Percentiles rank a stretch among this genome's conserved stretches.
Evolutionary conservation across 164 flowering plant genomes (phyloP).

Genomic region (Pachysandra terminalis): DNA sequence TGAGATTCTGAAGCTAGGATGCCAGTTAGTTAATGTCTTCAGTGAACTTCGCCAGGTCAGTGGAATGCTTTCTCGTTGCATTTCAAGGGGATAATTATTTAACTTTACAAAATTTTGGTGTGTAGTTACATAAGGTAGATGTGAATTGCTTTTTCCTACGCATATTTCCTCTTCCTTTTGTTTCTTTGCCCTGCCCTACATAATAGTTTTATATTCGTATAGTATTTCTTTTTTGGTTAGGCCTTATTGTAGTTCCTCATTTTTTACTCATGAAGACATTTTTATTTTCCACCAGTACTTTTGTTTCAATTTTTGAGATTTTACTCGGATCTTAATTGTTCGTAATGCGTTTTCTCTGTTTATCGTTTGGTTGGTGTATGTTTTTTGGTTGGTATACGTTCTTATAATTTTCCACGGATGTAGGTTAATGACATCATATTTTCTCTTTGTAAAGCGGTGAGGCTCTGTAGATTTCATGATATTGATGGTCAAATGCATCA

Average conservation of each 20-base stretch:
- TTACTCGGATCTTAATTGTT: too few relatives aligned
- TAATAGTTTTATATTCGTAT: too few relatives aligned
- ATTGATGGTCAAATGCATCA: slow-evolving; percentile 21
- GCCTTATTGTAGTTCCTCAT: too few relatives aligned
- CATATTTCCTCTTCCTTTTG: too few relatives aligned
- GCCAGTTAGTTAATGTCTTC: slow-evolving; percentile 62
- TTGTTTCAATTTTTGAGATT: too few relatives aligned
- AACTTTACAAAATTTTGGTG: background rate
- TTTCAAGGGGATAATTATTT: background rate
- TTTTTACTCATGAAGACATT: background rate
- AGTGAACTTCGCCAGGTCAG: slow-evolving; percentile 94
- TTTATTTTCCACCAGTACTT: too few relatives aligned
- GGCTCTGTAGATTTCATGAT: slow-evolving; percentile 29
- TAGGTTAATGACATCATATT: slow-evolving; percentile 63
- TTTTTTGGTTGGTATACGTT: slow-evolving; percentile 4
- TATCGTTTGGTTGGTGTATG: background rate
- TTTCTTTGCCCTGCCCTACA: too few relatives aligned
- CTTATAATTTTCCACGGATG: slow-evolving; percentile 19
- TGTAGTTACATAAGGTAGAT: too few relatives aligned
- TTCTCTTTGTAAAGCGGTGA: slow-evolving; percentile 69
- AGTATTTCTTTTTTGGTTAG: too few relatives aligned
- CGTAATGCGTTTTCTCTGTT: background rate
- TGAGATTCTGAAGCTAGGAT: slow-evolving; percentile 43
- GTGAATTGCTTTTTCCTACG: background rate
- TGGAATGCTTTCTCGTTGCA: slow-evolving; percentile 4